Evolutionary conservation across 2,329 filamentous ascomycete genomes (phyloP).

Genomic region (Venturia nashicola): DNA sequence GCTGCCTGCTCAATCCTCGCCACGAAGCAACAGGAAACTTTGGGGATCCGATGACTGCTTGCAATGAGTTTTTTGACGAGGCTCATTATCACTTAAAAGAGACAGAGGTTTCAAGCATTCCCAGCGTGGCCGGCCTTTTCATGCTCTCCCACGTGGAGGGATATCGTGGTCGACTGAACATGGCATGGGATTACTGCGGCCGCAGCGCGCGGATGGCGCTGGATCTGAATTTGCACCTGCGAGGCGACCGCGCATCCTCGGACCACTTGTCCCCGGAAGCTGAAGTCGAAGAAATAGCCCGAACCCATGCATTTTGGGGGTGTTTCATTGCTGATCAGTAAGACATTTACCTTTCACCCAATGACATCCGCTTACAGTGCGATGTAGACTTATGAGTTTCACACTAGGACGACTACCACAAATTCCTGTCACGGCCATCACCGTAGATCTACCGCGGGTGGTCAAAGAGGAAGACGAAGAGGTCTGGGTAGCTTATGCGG

Average conservation of each 20-base stretch:
- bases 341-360: not conserved
- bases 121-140: conserved; percentile 62
- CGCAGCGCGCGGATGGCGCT: conserved; percentile 61
- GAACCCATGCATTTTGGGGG: conserved; percentile 42
- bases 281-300: conserved; percentile 28
- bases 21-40: conserved; percentile 51
- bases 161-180: conserved; percentile 58
- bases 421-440: conserved; percentile 36
- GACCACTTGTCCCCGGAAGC: conserved; percentile 13
- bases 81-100: conserved; percentile 47
- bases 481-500: conserved; percentile 25
- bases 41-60: conserved; percentile 50
- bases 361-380: not conserved
- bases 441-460: conserved; percentile 32
- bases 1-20: conserved; percentile 56
- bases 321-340: conserved; percentile 24
- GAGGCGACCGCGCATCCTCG: conserved; percentile 20
- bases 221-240: conserved; percentile 56
- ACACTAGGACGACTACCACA: conserved; percentile 33
- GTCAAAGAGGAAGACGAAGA: conserved; percentile 13
- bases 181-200: conserved; percentile 61
- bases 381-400: conserved; percentile 11
- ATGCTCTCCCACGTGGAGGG: conserved; percentile 67
- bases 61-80: conserved; percentile 65
- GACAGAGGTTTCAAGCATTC: conserved; percentile 46